Evolutionary conservation across 2,329 filamentous ascomycete genomes (phyloP), one percentile per base, ranked within the genome.

Genomic region (Sporothrix brasiliensis): DNA sequence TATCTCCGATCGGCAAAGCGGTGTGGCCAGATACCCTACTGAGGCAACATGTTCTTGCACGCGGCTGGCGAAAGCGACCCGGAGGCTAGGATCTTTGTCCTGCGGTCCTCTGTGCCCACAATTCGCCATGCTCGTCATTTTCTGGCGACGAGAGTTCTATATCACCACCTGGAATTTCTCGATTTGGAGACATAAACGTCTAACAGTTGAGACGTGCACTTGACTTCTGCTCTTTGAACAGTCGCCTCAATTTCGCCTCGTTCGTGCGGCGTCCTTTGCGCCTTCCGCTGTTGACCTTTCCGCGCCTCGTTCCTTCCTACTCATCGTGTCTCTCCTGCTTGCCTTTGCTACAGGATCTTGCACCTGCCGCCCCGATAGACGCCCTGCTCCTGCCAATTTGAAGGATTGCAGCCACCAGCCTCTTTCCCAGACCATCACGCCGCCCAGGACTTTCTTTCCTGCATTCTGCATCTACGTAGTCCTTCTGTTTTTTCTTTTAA

Each of bases 1-100:
- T 30, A 54, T 54, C 49, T 68, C 66, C 65, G 65, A 65, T 68
- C 69, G 65, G 69, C 66, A 71, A 63, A 58, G 61, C 68, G 68
- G 56, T 61, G 54, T 60, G 58, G 58, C 11, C 58, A 21, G 47
- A 39, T 10, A 27, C 13, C 2, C 11, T 60, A 3, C 30, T 19
- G n/a, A 27, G 49, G 14, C 13, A n/a, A 27, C 16, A 58, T 24
- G 41, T 13, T 13, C 24, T 10, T 63, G 41, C 34, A 13, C 52
- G 50, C n/a, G 34, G 66, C 34, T 56, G 66, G 16, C 2, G 52
- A 27, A 44, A 53, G 16, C 19, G 13, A 5, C 2, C 41, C 44
- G 24, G 44, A 30, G 39, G 39, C 47, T 21, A 39, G n/a, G 49
- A 34, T 54, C n/a, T 61, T n/a, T 21, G n/a, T 47, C n/a, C 58